Evolutionary conservation across 1,284 basidiomycete species (phyloP), one percentile per base, ranked within the genome.

Genomic region (Cryptococcus sp.): DNA sequence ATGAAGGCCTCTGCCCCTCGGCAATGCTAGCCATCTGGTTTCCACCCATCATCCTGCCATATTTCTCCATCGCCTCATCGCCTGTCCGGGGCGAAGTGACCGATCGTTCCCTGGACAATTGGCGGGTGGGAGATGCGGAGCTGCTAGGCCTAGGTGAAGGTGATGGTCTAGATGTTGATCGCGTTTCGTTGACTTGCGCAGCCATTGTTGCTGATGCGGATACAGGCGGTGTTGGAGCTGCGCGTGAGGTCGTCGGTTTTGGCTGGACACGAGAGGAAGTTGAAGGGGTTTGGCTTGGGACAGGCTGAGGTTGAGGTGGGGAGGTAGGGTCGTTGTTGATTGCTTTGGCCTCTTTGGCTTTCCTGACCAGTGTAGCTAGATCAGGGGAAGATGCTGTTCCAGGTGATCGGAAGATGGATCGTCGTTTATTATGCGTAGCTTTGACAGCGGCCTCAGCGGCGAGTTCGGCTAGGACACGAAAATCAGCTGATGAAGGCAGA

Each of bases 301-400:
- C 15, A 20, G 40, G 47, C 22, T 46, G 15, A 35, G 19, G 20
- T 13, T 8, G 45, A 7, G 38, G 25, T 2, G 16, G 35, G 46
- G 20, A 30, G 17, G n/a, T 5, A 45, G 41, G 23, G 43, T 43
- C 19, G 27, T 17, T 23, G 22, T 23, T 43, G 30, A 11, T 55
- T 2, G 57, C 53, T 58, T 57, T 64, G 35, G 83, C 82, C 68
- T 88, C 87, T 75, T 86, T 89, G 39, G 88, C 86, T 78, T 91
- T 91, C 62, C 87, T 83, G 53, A 92, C 79, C 55, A 93, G 82
- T 3, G 89, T 91, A 4, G 89, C 88, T 23, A 94, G 82, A 77
- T 95, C 91, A 23, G 92, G 91, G 67, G 88, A 91, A 66, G 88
- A 90, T 23, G 90, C 88, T 2, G 90, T 92, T 50, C 91, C 91